phyloP scores from a whole-genome alignment of 75 land plant species.

The Adiantum capillusveneris region DNA sequence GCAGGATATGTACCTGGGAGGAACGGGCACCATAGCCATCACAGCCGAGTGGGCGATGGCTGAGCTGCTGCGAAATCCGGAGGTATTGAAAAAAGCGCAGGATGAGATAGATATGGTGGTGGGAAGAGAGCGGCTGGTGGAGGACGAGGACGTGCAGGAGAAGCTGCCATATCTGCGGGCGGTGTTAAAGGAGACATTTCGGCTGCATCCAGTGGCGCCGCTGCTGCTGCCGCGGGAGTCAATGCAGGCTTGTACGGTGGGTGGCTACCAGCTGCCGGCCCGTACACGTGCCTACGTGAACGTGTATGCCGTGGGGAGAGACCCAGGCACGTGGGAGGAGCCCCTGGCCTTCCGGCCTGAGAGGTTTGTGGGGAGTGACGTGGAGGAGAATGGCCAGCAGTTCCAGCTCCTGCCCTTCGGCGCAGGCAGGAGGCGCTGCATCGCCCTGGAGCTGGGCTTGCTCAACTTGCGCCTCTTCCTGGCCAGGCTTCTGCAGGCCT shows the following conservation, averaged over 20 bases:
- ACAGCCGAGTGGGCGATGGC: conserved; percentile 26
- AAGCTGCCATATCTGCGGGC: conserved; percentile 19
- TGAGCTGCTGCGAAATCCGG: conserved; percentile 26
- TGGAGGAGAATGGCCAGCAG: conserved; percentile 9
- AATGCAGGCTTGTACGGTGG: conserved; percentile 7
- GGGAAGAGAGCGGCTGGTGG: conserved; percentile 15
- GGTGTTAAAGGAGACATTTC: conserved; percentile 23
- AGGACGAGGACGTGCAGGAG: conserved; percentile 14
- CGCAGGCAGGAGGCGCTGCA: conserved; percentile 20
- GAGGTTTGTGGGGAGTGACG: conserved; percentile 12
- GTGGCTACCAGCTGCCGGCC: conserved; percentile 24
- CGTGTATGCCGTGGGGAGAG: conserved; percentile 14
- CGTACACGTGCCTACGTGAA: conserved; percentile 17
- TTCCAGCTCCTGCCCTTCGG: conserved; percentile 21
- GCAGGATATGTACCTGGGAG: conserved; percentile 32
- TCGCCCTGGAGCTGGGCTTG: conserved; percentile 14
- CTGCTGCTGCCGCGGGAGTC: conserved; percentile 29
- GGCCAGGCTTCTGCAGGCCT: conserved; percentile 8
- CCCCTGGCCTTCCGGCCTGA: conserved; percentile 26
- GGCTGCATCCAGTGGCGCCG: conserved; percentile 19
- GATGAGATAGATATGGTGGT: conserved; percentile 27
- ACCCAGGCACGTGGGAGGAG: conserved; percentile 16
- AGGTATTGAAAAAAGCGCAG: conserved; percentile 9
- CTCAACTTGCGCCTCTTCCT: neutral
- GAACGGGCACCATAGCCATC: conserved; percentile 17